These are phyloP conservation scores for Eucalyptus sp. DNA, from an alignment of 345 rosid species.

Conservation along the genomic window DNA sequence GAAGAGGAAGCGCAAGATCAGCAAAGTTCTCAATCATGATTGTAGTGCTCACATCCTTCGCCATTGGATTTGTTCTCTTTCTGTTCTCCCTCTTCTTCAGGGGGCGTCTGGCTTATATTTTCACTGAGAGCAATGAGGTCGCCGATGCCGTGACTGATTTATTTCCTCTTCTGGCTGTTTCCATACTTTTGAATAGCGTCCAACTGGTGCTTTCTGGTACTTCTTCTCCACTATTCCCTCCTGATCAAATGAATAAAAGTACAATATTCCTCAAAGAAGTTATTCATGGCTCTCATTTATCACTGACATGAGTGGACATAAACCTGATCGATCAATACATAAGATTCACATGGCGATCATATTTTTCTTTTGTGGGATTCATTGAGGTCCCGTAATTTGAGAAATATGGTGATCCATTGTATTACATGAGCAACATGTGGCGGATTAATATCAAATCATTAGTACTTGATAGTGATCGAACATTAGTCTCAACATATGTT, in stretches of 20 bases:
- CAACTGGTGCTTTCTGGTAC: conserved; percentile 85
- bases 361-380: not conserved
- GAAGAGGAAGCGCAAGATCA: conserved; percentile 32
- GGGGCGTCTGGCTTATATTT: conserved; percentile 49
- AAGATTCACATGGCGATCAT: not conserved
- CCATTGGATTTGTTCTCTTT: conserved; percentile 37
- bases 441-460: not conserved
- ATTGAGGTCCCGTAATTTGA: not conserved
- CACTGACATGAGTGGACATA: not conserved
- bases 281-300: not conserved
- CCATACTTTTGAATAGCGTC: conserved; percentile 66
- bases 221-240: not conserved
- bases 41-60: conserved; percentile 36
- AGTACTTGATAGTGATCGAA: not conserved
- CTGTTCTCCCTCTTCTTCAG: conserved; percentile 26
- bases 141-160: conserved; percentile 44
- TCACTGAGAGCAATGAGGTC: conserved; percentile 39
- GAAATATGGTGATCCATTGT: not conserved
- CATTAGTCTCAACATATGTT: not conserved
- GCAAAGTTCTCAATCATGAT: conserved; percentile 38
- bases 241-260: not conserved
- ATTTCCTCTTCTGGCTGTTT: conserved; percentile 54
- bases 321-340: not conserved
- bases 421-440: not conserved
- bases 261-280: not conserved